A percentile compares a stretch with the other conserved stretches of the same genome.
Evolutionary conservation across 2,329 filamentous ascomycete species (phyloP).

Genomic region (Diaporthe citri): DNA sequence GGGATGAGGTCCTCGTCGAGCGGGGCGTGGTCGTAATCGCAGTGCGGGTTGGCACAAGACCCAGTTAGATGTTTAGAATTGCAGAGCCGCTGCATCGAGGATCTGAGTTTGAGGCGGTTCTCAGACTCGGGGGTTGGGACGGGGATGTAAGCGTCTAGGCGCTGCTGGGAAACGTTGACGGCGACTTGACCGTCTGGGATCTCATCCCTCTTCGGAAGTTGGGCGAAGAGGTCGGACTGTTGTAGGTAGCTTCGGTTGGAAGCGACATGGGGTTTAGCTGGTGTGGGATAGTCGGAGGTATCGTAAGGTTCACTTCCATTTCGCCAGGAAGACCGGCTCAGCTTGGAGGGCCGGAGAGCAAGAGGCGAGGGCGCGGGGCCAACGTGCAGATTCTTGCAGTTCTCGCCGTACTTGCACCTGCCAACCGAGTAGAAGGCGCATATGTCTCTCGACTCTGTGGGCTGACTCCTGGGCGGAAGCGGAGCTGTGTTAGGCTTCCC

Average conservation of each 20-base stretch:
- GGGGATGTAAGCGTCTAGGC: conserved; percentile 48
- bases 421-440: conserved; percentile 47
- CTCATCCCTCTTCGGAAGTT: conserved; percentile 44
- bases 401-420: conserved; percentile 48
- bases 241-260: conserved; percentile 28
- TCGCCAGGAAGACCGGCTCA: conserved; percentile 29
- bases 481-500: conserved; percentile 9
- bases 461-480: conserved; percentile 14
- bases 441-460: conserved; percentile 40
- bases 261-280: conserved; percentile 28
- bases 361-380: conserved; percentile 23
- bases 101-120: conserved; percentile 43
- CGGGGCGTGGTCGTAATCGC: conserved; percentile 48
- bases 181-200: conserved; percentile 47
- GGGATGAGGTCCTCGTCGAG: conserved; percentile 46
- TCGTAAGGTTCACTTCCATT: conserved; percentile 34
- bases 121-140: conserved; percentile 40
- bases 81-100: conserved; percentile 42
- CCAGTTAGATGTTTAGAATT: conserved; percentile 34
- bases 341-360: conserved; percentile 12
- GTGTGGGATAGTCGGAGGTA: conserved; percentile 25
- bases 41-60: conserved; percentile 46
- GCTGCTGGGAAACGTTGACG: conserved; percentile 46
- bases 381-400: conserved; percentile 47
- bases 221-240: conserved; percentile 25